Evolutionary conservation across 495 filamentous ascomycete genomes (phyloP).

Genomic region (Tuber umbilicatum): DNA sequence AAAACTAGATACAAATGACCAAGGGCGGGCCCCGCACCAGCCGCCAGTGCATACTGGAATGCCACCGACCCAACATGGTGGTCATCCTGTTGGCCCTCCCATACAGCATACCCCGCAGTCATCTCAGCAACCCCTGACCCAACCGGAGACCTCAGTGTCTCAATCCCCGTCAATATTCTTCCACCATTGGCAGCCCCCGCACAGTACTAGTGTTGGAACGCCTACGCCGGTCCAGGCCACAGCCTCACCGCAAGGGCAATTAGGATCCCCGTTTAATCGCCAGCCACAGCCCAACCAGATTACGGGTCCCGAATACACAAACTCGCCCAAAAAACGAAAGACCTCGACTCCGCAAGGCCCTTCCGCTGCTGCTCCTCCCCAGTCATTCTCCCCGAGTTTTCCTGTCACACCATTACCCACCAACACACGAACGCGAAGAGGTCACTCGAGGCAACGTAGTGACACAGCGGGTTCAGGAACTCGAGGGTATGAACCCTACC

Average conservation of each 20-base stretch:
- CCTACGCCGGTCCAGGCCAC: conserved; percentile 54
- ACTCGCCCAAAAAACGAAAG: conserved; percentile 70
- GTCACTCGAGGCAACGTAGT: conserved; percentile 64
- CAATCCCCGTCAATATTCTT: conserved; percentile 70
- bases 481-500: conserved; percentile 42
- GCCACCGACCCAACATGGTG: conserved; percentile 38
- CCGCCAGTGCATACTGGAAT: conserved; percentile 44
- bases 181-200: conserved; percentile 84
- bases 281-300: conserved; percentile 45
- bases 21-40: conserved; percentile 54
- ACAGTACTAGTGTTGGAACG: conserved; percentile 48
- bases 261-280: conserved; percentile 51
- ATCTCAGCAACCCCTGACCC: conserved; percentile 52
- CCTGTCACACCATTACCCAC: conserved; percentile 53
- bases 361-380: conserved; percentile 13
- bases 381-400: conserved; percentile 48
- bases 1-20: conserved; percentile 43
- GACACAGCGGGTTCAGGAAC: conserved; percentile 54
- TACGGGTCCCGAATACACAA: conserved; percentile 49
- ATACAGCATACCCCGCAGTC: conserved; percentile 50
- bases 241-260: conserved; percentile 53
- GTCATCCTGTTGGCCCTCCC: conserved; percentile 31
- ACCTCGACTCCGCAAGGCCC: conserved; percentile 54
- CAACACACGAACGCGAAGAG: conserved; percentile 54
- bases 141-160: conserved; percentile 29